Evolutionary conservation across 352 stramenopile species (phyloP).

Genomic region (Globisporangium carolinianum): DNA sequence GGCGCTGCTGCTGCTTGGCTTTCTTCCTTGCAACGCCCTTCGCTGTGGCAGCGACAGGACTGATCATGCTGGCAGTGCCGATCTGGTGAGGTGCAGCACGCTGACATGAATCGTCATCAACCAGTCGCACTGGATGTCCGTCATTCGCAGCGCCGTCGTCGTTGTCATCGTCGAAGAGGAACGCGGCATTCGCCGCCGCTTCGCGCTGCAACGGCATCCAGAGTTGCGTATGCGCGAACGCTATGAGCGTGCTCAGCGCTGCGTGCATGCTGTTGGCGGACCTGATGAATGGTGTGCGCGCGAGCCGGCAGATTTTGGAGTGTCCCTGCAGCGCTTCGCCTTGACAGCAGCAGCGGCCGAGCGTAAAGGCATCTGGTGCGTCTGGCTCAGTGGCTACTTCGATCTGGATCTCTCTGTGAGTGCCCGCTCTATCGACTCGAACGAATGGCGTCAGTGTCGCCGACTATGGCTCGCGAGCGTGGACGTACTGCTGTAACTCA

Average conservation of each 20-base stretch:
- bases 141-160: too few species aligned
- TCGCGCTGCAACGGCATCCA: constrained; percentile 3
- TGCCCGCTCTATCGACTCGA: not conserved
- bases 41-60: too few species aligned
- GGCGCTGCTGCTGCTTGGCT: not conserved
- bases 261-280: not conserved
- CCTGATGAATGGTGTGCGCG: too few species aligned
- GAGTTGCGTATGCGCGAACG: constrained; percentile 1
- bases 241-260: not conserved
- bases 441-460: too few species aligned
- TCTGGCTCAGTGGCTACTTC: too few species aligned
- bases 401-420: not conserved
- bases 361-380: not conserved
- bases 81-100: too few species aligned
- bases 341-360: not conserved
- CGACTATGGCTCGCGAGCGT: too few species aligned
- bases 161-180: not conserved
- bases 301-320: not conserved
- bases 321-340: not conserved
- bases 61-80: too few species aligned
- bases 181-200: constrained; percentile 3
- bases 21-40: not conserved
- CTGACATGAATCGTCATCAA: too few species aligned
- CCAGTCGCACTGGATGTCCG: too few species aligned
- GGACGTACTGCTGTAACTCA: too few species aligned